Percentiles rank a stretch among this genome's conserved stretches.
Evolutionary conservation across 2,329 filamentous ascomycete genomes (phyloP).

Genomic region (Apiospora pterosperma): DNA sequence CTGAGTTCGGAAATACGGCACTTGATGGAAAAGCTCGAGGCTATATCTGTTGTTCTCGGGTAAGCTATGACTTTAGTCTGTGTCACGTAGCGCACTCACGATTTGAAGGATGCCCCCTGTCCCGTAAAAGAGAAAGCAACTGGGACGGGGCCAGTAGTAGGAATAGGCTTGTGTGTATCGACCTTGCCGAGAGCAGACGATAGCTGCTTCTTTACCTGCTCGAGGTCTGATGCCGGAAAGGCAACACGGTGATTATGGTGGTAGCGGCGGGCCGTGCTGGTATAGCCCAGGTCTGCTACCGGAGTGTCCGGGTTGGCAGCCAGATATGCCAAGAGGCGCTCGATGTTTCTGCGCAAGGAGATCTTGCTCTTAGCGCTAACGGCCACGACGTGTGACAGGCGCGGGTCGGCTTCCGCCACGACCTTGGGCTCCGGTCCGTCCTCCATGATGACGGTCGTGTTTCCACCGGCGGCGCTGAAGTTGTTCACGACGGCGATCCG

Average conservation of each 20-base stretch:
- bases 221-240: conserved; percentile 14
- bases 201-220: not conserved
- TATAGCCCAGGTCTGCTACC: conserved; percentile 48
- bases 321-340: conserved; percentile 28
- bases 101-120: conserved; percentile 35
- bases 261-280: conserved; percentile 45
- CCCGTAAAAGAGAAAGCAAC: conserved; percentile 40
- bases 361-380: conserved; percentile 41
- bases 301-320: conserved; percentile 32
- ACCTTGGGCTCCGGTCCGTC: conserved; percentile 28
- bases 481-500: conserved; percentile 39
- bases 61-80: too few species aligned
- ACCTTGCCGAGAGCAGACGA: conserved; percentile 6
- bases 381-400: conserved; percentile 38
- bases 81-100: too few species aligned
- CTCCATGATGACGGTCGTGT: conserved; percentile 49
- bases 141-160: conserved; percentile 12
- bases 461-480: conserved; percentile 56
- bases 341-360: conserved; percentile 41
- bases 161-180: conserved; percentile 18
- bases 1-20: conserved; percentile 29
- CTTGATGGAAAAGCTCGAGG: conserved; percentile 28
- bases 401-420: conserved; percentile 29
- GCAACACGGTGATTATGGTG: conserved; percentile 30
- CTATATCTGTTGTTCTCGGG: too few species aligned